Evolutionary conservation across 2,329 filamentous ascomycete genomes (phyloP).

Genomic region (Pyrenophora seminiperda): DNA sequence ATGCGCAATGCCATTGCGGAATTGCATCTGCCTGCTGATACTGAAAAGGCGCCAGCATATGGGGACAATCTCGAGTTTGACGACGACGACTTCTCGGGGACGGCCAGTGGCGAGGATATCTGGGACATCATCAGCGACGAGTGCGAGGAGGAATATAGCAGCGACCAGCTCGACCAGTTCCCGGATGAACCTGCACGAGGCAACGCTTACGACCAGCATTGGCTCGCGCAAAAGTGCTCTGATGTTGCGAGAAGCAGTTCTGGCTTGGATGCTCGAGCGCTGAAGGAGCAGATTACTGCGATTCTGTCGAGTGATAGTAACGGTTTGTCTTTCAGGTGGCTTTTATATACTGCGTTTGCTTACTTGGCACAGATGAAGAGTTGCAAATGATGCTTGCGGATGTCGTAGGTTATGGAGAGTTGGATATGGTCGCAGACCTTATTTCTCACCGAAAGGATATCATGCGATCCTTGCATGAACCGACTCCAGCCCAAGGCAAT

Average conservation of each 20-base stretch:
- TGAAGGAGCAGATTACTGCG: conserved; percentile 77
- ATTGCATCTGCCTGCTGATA: conserved; percentile 61
- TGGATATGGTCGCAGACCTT: conserved; percentile 92
- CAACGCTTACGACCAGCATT: conserved; percentile 62
- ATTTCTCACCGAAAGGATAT: conserved; percentile 77
- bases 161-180: conserved; percentile 65
- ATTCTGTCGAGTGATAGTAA: conserved; percentile 70
- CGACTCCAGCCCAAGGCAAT: conserved; percentile 47
- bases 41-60: conserved; percentile 56
- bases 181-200: conserved; percentile 39
- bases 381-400: conserved; percentile 90
- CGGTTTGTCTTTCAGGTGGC: conserved; percentile 22
- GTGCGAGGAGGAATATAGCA: conserved; percentile 68
- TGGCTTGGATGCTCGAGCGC: conserved; percentile 69
- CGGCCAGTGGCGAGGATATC: conserved; percentile 75
- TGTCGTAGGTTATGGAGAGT: conserved; percentile 87
- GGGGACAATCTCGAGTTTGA: conserved; percentile 66
- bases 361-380: conserved; percentile 68
- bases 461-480: conserved; percentile 36
- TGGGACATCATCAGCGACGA: conserved; percentile 89
- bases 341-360: neutral
- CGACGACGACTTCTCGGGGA: conserved; percentile 66
- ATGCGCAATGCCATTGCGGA: conserved; percentile 87
- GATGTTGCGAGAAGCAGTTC: conserved; percentile 68
- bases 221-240: conserved; percentile 74